Evolutionary conservation across 2,329 filamentous ascomycete genomes (phyloP).

Genomic region (Polychaeton citri): DNA sequence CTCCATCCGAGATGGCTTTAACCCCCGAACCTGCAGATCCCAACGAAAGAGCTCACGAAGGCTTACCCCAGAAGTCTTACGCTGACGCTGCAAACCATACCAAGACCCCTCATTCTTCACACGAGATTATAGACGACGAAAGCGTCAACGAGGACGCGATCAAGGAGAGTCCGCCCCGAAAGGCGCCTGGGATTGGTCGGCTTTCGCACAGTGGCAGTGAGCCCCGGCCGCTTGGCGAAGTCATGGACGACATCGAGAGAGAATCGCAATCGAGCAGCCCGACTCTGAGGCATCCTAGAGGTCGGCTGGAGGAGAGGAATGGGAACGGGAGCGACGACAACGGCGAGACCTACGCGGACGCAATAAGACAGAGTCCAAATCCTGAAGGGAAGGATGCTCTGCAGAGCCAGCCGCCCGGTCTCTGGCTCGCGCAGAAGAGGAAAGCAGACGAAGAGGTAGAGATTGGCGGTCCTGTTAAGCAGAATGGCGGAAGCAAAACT

Average conservation of each 20-base stretch:
- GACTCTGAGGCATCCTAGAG: slow-evolving; percentile 8
- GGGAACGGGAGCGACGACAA: background rate
- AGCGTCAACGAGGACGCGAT: slow-evolving; percentile 16
- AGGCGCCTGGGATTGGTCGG: slow-evolving; percentile 2
- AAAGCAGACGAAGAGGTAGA: background rate
- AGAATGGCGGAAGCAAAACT: slow-evolving; percentile 5
- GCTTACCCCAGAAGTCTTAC: slow-evolving; percentile 30
- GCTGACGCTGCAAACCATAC: slow-evolving; percentile 24
- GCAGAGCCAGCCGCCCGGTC: background rate
- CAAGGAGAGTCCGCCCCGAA: slow-evolving; percentile 22
- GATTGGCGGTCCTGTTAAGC: background rate
- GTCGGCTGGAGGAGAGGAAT: slow-evolving; percentile 3
- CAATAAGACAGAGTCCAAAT: slow-evolving; percentile 1
- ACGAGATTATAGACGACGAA: background rate
- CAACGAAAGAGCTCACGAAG: slow-evolving; percentile 23
- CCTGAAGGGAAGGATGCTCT: background rate
- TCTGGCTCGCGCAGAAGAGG: background rate
- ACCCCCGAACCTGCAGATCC: slow-evolving; percentile 28
- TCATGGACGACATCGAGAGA: slow-evolving; percentile 20
- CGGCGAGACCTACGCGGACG: slow-evolving; percentile 3
- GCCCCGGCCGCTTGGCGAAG: slow-evolving; percentile 19
- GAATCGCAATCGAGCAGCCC: slow-evolving; percentile 15
- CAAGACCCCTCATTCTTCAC: background rate
- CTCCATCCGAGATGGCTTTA: slow-evolving; percentile 22
- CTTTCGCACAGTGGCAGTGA: slow-evolving; percentile 14